Evolutionary conservation across 2,329 filamentous ascomycete genomes (phyloP).

Genomic region (Albifimbria verrucaria): DNA sequence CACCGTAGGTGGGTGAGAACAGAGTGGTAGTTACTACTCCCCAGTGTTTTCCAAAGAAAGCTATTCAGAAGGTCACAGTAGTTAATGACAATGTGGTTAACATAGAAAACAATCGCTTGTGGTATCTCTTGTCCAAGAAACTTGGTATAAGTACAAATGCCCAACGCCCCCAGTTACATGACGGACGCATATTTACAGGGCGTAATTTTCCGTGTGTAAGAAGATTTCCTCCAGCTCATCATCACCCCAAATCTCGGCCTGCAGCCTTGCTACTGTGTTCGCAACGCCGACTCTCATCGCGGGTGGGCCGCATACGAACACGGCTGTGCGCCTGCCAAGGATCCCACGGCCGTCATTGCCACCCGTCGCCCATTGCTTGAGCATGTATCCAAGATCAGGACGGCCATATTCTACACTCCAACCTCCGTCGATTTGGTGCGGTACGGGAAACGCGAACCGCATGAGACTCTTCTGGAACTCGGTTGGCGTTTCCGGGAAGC

Average conservation of each 20-base stretch:
- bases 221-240: slow-evolving; percentile 84
- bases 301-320: slow-evolving; percentile 90
- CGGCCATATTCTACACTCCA: slow-evolving; percentile 93
- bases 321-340: slow-evolving; percentile 77
- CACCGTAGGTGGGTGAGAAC: too few relatives aligned
- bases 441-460: slow-evolving; percentile 80
- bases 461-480: slow-evolving; percentile 87
- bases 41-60: too few relatives aligned
- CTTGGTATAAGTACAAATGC: slow-evolving; percentile 12
- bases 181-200: slow-evolving; percentile 49
- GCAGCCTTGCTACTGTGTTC: slow-evolving; percentile 77
- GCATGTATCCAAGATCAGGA: slow-evolving; percentile 82
- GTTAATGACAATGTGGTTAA: too few relatives aligned
- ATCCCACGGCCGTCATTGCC: slow-evolving; percentile 62
- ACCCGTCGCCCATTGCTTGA: slow-evolving; percentile 77
- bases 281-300: slow-evolving; percentile 85
- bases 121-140: slow-evolving; percentile 20
- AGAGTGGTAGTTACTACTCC: too few relatives aligned
- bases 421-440: slow-evolving; percentile 67
- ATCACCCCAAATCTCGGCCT: slow-evolving; percentile 79
- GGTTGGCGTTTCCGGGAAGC: slow-evolving; percentile 79
- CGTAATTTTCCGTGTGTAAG: slow-evolving; percentile 93
- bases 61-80: too few relatives aligned
- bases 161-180: not conserved
- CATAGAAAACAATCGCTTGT: slow-evolving; percentile 5